Evolutionary conservation across 495 filamentous ascomycete species (phyloP), one percentile per base, ranked within the genome.

Genomic region (Penicillium soppii): DNA sequence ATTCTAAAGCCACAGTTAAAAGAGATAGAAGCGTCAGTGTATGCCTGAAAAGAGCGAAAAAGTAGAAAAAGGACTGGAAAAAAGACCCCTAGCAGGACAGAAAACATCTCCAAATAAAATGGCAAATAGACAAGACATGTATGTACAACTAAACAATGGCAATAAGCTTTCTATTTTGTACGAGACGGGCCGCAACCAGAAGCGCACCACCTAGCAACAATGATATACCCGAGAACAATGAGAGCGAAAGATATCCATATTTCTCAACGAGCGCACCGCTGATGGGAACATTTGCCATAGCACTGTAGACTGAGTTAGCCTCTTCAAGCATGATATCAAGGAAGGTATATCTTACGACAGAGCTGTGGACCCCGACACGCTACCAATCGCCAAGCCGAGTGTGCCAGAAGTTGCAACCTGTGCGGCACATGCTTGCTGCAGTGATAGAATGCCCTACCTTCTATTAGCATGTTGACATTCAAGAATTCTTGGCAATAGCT

Each of bases 351-450:
- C 67, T 29, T 61, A 75, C 69, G 69, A 70, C 21, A 75, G 43
- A 5, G 72, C 63, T 4, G 59, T 58, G 2, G 70, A 62, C 1
- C 59, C 70, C 40, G 63, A 59, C 0, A 75, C 61, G 5, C 45
- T 44, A 1, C 72, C 72, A 6, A 74, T 61, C 0, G 65, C 61
- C 2, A 68, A 48, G 1, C 72, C 72, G 5, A 67, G 39, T 3
- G 62, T 71, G 5, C 43, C 45, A 5, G 61, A 52, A 0, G 59
- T 70, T 2, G 70, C 50, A 16, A 75, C 50, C 39, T 75, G 66
- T 1, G 61, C 63, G 6, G 71, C 71, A 55, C 70, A 75, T 0
- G 70, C 72, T 64, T 67, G 66, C 30, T 75, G 72, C 0, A 75
- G 59, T 2, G 67, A 71, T 1, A 75, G 40, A 23, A 75, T 74